Conservation (phyloP, 345 rosid genomes). For the Eucalyptus decipiens region DNA sequence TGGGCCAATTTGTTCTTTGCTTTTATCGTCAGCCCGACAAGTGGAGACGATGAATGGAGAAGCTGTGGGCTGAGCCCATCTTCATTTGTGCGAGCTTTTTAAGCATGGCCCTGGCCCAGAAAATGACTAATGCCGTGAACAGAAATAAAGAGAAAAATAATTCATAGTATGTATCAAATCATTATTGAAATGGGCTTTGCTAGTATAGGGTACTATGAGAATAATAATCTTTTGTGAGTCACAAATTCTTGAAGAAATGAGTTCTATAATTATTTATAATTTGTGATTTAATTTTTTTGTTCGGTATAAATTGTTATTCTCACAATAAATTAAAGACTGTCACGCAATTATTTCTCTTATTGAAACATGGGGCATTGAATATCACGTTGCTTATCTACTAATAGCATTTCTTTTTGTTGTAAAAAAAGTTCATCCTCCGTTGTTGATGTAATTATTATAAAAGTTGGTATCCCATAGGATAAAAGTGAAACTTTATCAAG, state of each 20-base stretch:
- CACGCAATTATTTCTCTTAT: not conserved
- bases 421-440: too few species aligned
- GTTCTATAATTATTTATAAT: rapidly evolving
- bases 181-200: not conserved
- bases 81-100: not conserved
- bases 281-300: too few species aligned
- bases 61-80: not conserved
- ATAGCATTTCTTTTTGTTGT: not conserved
- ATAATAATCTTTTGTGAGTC: rapidly evolving
- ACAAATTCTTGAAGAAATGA: too few species aligned
- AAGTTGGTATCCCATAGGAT: not conserved
- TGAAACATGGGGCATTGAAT: not conserved
- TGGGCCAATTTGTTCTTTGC: not conserved
- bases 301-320: rapidly evolving
- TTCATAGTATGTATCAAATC: not conserved
- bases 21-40: not conserved
- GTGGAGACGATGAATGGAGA: not conserved
- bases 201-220: too few species aligned
- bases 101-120: not conserved
- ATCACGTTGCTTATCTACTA: not conserved
- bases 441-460: too few species aligned
- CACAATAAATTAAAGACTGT: rapidly evolving
- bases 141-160: not conserved
- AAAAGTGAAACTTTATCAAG: not conserved
- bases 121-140: not conserved